Evolutionary conservation across 106 monocot genomes (phyloP).

Genomic region (Alisma plantagoaquatica): DNA sequence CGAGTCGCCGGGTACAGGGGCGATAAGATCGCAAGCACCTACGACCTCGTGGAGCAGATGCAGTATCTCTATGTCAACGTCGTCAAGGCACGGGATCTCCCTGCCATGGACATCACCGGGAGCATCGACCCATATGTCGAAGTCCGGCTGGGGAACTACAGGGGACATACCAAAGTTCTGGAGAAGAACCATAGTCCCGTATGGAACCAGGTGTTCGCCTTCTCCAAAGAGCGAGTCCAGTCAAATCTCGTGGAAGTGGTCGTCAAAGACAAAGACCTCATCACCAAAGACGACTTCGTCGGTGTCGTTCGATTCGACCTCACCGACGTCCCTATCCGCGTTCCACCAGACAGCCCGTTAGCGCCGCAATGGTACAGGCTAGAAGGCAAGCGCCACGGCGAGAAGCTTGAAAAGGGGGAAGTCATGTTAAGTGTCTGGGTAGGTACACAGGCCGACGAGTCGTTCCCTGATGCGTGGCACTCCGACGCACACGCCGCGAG

Average conservation of each 20-base stretch:
- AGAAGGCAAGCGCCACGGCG: conserved; percentile 44
- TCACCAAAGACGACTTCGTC: conserved; percentile 75
- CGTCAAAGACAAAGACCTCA: conserved; percentile 64
- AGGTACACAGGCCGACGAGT: conserved; percentile 92
- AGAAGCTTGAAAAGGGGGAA: conserved; percentile 59
- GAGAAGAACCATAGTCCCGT: conserved; percentile 63
- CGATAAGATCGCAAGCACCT: conserved; percentile 78
- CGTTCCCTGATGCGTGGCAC: conserved; percentile 82
- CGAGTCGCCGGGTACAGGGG: conserved; percentile 29
- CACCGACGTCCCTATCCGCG: conserved; percentile 49
- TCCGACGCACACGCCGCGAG: conserved; percentile 53
- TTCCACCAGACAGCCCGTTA: conserved; percentile 75
- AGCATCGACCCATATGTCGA: conserved; percentile 79
- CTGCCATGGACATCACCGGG: conserved; percentile 56
- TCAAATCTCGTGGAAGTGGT: conserved; percentile 48
- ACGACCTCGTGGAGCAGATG: conserved; percentile 91
- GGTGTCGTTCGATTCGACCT: conserved; percentile 50
- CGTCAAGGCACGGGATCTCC: conserved; percentile 78
- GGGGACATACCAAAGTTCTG: conserved; percentile 44
- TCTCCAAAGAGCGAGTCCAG: conserved; percentile 54
- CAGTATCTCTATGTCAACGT: conserved; percentile 72
- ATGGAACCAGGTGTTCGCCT: conserved; percentile 79
- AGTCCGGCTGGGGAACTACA: conserved; percentile 85
- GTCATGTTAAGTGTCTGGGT: conserved; percentile 88
- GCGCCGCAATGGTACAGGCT: conserved; percentile 90